These are phyloP conservation scores for Paramecium biaurelia DNA, from an alignment of 73 alveolate species.

Conservation along the genomic window DNA sequence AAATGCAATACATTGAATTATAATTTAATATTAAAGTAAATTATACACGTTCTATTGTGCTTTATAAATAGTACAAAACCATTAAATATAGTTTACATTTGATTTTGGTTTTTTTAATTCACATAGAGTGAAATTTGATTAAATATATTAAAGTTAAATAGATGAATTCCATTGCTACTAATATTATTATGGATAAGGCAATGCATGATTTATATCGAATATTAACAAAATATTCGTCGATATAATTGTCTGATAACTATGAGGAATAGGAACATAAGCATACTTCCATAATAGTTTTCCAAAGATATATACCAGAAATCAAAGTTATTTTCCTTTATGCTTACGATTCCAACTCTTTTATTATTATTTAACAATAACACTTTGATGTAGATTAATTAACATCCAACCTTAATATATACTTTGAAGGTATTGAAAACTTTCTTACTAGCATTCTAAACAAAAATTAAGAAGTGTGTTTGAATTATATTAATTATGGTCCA, in stretches of 20 bases:
- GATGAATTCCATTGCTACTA: background rate
- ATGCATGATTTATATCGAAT: background rate
- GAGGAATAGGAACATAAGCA: background rate
- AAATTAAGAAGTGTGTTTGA: background rate
- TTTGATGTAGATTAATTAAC: background rate
- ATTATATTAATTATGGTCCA: background rate
- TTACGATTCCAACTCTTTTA: background rate
- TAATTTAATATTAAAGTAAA: background rate
- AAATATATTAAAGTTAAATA: background rate
- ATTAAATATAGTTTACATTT: background rate
- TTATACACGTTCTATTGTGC: background rate
- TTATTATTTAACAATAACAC: background rate
- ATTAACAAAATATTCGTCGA: background rate
- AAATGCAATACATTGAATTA: background rate
- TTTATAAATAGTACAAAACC: background rate
- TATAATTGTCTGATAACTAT: background rate
- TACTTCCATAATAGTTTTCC: background rate
- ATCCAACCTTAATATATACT: background rate
- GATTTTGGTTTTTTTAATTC: background rate
- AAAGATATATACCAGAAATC: background rate
- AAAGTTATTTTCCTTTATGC: background rate
- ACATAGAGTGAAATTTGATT: background rate
- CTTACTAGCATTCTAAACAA: background rate
- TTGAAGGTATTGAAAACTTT: background rate
- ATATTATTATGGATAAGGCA: background rate